Evolutionary conservation across 768 basidiomycete species (phyloP).

Genomic region (Amanita inopinata): DNA sequence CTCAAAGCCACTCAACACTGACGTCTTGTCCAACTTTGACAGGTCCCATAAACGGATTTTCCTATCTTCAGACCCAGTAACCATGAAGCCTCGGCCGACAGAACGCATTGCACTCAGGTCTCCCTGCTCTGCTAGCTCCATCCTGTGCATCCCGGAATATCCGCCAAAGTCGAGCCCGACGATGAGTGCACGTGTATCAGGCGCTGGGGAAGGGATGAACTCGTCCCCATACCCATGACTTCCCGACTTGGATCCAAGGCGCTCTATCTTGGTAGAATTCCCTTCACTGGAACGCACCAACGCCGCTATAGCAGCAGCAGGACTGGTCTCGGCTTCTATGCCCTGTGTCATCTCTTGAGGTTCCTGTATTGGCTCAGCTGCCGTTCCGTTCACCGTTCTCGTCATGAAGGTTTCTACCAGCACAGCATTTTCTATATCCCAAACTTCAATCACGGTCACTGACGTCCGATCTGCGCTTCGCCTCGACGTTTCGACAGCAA

Average conservation of each 20-base stretch:
- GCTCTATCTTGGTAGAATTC: slow-evolving; percentile 12
- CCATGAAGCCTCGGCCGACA: slow-evolving; percentile 54
- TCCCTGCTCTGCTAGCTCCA: slow-evolving; percentile 37
- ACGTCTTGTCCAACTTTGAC: slow-evolving; percentile 58
- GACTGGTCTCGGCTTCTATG: slow-evolving; percentile 47
- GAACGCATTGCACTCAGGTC: slow-evolving; percentile 30
- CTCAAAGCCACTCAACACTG: slow-evolving; percentile 72
- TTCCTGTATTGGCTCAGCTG: slow-evolving; percentile 42
- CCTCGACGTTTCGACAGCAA: slow-evolving; percentile 55
- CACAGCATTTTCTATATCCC: slow-evolving; percentile 79
- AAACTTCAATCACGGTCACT: slow-evolving; percentile 67
- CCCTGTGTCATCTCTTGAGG: slow-evolving; percentile 41
- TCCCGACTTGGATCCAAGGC: slow-evolving; percentile 20
- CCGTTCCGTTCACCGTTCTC: slow-evolving; percentile 28
- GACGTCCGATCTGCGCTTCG: slow-evolving; percentile 32
- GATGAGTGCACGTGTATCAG: slow-evolving; percentile 60
- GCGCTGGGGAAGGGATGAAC: slow-evolving; percentile 36
- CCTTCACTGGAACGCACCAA: slow-evolving; percentile 61
- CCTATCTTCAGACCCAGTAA: slow-evolving; percentile 87
- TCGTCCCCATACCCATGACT: slow-evolving; percentile 27
- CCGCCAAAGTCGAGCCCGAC: slow-evolving; percentile 76
- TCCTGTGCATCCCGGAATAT: slow-evolving; percentile 41
- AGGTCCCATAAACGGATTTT: slow-evolving; percentile 87
- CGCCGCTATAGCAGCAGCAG: slow-evolving; percentile 71
- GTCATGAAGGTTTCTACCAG: slow-evolving; percentile 76